These are phyloP conservation scores for Lichtheimia ramosa DNA, from an alignment of 371 early-diverging fungal genomes.

Conservation along the genomic window DNA sequence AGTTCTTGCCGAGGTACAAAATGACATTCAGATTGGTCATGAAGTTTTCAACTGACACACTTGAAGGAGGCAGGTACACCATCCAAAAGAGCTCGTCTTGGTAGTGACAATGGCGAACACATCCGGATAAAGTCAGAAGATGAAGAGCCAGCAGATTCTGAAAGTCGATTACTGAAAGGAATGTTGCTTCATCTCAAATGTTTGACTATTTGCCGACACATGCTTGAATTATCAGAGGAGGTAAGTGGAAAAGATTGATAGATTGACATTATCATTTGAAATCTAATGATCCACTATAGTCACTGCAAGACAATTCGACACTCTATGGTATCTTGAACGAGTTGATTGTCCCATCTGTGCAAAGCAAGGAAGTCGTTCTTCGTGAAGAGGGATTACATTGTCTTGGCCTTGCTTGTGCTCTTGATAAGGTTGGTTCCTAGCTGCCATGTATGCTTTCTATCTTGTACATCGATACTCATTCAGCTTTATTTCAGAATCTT, in stretches of 20 bases:
- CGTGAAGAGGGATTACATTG: conserved; percentile 81
- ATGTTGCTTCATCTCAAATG: conserved; percentile 68
- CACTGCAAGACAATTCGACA: conserved; percentile 71
- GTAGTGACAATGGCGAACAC: background rate
- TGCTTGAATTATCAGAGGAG: conserved; percentile 73
- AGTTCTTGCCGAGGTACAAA: no score
- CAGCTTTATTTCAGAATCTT: conserved; percentile 23
- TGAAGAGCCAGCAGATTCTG: conserved; percentile 26
- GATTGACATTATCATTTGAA: background rate
- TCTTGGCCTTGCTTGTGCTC: conserved; percentile 73
- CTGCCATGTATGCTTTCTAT: background rate
- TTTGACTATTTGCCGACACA: conserved; percentile 69
- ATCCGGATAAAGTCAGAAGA: conserved; percentile 25
- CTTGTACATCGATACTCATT: background rate
- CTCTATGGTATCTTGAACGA: conserved; percentile 80
- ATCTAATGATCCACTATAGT: conserved; percentile 11
- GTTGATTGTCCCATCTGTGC: conserved; percentile 78
- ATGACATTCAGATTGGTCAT: no score
- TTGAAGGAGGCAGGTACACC: background rate
- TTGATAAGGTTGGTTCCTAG: conserved; percentile 49
- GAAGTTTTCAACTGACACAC: background rate
- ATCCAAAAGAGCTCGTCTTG: conserved; percentile 10
- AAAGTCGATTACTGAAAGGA: conserved; percentile 25
- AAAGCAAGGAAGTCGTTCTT: conserved; percentile 64
- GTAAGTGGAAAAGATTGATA: conserved; percentile 20